Percentiles rank a stretch among this genome's conserved stretches.
These are phyloP conservation scores for Cyamopsis tetragonoloba DNA, from an alignment of 306 rosid species.

Conservation along the genomic window DNA sequence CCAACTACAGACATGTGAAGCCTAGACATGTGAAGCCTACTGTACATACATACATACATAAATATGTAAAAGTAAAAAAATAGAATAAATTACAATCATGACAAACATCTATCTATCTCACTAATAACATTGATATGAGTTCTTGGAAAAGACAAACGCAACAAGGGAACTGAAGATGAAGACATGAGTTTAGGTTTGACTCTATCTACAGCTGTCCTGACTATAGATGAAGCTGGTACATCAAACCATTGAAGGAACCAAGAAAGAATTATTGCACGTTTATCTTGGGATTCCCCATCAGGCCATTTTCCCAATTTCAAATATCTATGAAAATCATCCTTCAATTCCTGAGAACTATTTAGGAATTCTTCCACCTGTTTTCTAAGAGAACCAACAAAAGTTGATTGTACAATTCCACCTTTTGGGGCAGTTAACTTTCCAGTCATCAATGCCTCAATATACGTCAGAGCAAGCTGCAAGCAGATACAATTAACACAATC, in stretches of 20 bases:
- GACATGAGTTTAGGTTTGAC: slow-evolving; percentile 55
- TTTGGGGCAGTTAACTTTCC: slow-evolving; percentile 56
- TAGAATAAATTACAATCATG: slow-evolving; percentile 25
- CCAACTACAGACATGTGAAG: not conserved
- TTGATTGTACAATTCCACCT: slow-evolving; percentile 77
- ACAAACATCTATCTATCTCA: slow-evolving; percentile 59
- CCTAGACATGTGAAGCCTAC: too few species aligned
- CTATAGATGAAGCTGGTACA: slow-evolving; percentile 62
- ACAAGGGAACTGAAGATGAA: slow-evolving; percentile 61
- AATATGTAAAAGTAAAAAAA: not conserved
- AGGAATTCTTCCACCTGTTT: slow-evolving; percentile 77
- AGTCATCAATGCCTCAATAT: slow-evolving; percentile 69
- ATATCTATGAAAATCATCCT: slow-evolving; percentile 60
- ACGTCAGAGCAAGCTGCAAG: slow-evolving; percentile 80
- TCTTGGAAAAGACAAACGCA: slow-evolving; percentile 69
- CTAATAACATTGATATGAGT: slow-evolving; percentile 53
- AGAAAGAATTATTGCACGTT: slow-evolving; percentile 64
- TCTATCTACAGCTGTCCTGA: slow-evolving; percentile 46
- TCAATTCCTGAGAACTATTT: slow-evolving; percentile 51
- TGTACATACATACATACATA: not conserved
- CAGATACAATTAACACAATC: slow-evolving; percentile 14
- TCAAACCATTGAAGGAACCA: slow-evolving; percentile 89
- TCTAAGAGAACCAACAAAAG: slow-evolving; percentile 66
- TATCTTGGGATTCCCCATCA: slow-evolving; percentile 44
- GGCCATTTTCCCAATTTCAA: slow-evolving; percentile 78